Evolutionary conservation across 805 yeast species (phyloP).

Genomic region (Priceomyces melissophilus): DNA sequence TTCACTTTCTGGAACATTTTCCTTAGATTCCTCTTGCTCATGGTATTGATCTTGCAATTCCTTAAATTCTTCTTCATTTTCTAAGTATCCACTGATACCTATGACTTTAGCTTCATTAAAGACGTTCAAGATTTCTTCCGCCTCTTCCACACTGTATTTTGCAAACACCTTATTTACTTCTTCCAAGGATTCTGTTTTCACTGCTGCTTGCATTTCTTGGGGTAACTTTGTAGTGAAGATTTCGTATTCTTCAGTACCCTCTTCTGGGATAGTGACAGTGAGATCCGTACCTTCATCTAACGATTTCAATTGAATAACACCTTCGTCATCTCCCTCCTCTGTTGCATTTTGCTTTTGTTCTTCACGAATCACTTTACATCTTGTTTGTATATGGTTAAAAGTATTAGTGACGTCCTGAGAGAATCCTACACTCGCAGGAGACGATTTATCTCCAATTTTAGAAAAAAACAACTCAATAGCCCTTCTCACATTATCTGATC

Average conservation of each 20-base stretch:
- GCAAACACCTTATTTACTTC: constrained; percentile 82
- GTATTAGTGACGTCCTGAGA: constrained; percentile 72
- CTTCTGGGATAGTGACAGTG: constrained; percentile 63
- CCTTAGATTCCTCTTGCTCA: constrained; percentile 8
- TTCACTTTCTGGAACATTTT: constrained; percentile 8
- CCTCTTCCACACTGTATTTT: constrained; percentile 66
- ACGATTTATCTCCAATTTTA: constrained; percentile 48
- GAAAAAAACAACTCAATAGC: constrained; percentile 64
- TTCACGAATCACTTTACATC: constrained; percentile 65
- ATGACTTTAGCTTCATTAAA: constrained; percentile 81
- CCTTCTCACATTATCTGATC: constrained; percentile 29
- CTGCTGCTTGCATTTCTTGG: constrained; percentile 65
- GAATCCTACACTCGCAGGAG: constrained; percentile 71
- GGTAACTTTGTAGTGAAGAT: constrained; percentile 56
- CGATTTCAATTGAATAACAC: constrained; percentile 81
- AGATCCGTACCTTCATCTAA: constrained; percentile 81
- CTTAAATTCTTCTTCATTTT: constrained; percentile 67
- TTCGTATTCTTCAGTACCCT: constrained; percentile 52
- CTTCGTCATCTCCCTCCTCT: constrained; percentile 51
- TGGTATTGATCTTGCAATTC: constrained; percentile 49
- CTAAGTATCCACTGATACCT: constrained; percentile 73
- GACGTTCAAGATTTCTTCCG: constrained; percentile 69
- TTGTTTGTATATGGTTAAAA: constrained; percentile 63
- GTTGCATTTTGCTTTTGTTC: constrained; percentile 38
- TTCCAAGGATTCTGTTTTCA: constrained; percentile 68